Evolutionary conservation across 2,329 filamentous ascomycete species (phyloP).

Genomic region (Pseudogymnoascus sp.): DNA sequence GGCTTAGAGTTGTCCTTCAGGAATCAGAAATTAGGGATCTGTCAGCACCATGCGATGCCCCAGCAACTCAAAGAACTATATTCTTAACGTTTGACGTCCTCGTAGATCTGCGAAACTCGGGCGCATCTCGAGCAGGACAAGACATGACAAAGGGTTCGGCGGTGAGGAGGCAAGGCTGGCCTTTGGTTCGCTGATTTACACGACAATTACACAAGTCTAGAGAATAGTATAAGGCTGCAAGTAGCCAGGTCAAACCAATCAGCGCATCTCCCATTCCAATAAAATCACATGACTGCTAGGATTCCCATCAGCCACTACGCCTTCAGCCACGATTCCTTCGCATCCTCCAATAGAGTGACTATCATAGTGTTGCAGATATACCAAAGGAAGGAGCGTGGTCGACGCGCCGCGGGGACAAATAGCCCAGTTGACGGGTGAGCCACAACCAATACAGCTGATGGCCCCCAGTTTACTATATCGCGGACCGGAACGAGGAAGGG

Average conservation of each 20-base stretch:
- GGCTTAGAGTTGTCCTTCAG: neutral
- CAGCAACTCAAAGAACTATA: neutral
- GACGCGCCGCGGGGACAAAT: neutral
- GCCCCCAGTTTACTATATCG: neutral
- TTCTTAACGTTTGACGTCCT: neutral
- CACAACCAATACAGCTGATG: neutral
- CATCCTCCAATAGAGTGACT: neutral
- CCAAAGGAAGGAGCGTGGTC: neutral
- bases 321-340: constrained; percentile 7
- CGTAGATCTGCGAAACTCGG: neutral
- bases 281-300: neutral
- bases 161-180: neutral
- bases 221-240: neutral
- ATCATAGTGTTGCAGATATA: neutral
- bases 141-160: neutral
- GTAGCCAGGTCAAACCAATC: neutral
- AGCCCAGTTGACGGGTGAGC: neutral
- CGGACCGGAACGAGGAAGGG: neutral
- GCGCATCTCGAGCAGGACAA: neutral
- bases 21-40: neutral
- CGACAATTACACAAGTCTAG: neutral
- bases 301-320: neutral
- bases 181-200: neutral
- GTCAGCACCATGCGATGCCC: neutral
- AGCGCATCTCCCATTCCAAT: neutral